These are phyloP conservation scores for Sarcodon aspratus DNA, from an alignment of 768 basidiomycete genomes.

Conservation along the genomic window DNA sequence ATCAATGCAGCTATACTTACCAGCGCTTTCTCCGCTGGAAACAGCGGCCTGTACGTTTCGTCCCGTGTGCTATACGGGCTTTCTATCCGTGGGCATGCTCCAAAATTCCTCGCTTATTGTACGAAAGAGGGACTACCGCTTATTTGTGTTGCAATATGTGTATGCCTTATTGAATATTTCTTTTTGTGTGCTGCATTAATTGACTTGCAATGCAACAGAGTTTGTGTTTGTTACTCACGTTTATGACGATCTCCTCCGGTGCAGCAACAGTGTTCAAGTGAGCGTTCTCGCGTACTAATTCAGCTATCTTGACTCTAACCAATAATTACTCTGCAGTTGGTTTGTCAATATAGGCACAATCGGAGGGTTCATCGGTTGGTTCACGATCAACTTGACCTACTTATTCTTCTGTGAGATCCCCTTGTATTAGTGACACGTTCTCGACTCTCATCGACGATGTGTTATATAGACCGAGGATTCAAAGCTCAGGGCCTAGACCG, in stretches of 20 bases:
- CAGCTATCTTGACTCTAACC: not conserved
- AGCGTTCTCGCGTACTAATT: not conserved
- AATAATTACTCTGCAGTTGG: slow-evolving; percentile 31
- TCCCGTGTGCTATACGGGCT: slow-evolving; percentile 31
- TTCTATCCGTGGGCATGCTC: slow-evolving; percentile 26
- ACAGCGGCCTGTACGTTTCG: slow-evolving; percentile 47
- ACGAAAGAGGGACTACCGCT: slow-evolving; percentile 42
- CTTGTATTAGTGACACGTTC: not conserved
- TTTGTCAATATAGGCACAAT: slow-evolving; percentile 59
- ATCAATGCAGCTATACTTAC: slow-evolving; percentile 68
- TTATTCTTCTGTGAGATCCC: slow-evolving; percentile 48
- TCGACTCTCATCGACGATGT: not conserved
- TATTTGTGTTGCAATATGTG: slow-evolving; percentile 18
- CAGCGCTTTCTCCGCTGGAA: slow-evolving; percentile 62
- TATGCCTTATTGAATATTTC: slow-evolving; percentile 10
- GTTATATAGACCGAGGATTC: slow-evolving; percentile 41
- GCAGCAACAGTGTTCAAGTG: slow-evolving; percentile 47
- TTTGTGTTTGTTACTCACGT: slow-evolving; percentile 37
- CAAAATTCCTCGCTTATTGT: slow-evolving; percentile 32
- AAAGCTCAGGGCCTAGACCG: slow-evolving; percentile 55
- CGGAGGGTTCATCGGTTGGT: slow-evolving; percentile 61
- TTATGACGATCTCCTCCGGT: slow-evolving; percentile 54
- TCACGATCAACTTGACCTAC: slow-evolving; percentile 60
- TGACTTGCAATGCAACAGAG: slow-evolving; percentile 13
- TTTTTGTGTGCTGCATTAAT: not conserved